Evolutionary conservation across 495 filamentous ascomycete species (phyloP), one percentile per base, ranked within the genome.

Genomic region (Penicillium coprophilum): DNA sequence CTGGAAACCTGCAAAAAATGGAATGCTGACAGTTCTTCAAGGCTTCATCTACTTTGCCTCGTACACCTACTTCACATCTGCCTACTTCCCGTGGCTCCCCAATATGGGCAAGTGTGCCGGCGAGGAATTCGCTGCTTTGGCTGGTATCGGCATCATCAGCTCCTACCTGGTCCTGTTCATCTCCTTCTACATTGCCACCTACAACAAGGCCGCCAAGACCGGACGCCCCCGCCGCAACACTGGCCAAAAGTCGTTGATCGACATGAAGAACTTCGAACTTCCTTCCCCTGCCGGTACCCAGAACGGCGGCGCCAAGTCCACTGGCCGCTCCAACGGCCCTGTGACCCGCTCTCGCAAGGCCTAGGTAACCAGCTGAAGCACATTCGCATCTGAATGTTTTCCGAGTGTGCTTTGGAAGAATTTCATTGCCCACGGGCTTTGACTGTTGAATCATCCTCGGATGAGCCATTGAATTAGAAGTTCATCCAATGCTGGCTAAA

Each of bases 91-190:
- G 12, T 86, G 82, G 77, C 78, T 94, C 59, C 93, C 93, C 19
- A 94, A 87, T 68, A 72, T 77, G 31, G 94, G 94, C 64, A 78
- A 84, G 58, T 98, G 94, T 68, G 91, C 94, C 15, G 94, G 94
- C 62, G 94, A 97, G 80, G 94, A 98, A 77, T 97, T 96, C 67
- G 94, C 94, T 50, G 94, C 94, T 24, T 90, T 97, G 70, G 84
- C 92, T 50, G 94, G 94, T 63, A 93, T 96, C 54, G 90, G 80
- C 55, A 95, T 96, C 67, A 77, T 98, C 64, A 89, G 81, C 76
- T 94, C 89, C 41, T 98, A 98, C 82, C 85, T 98, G 53, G 79
- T 97, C 59, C 89, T 98, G 55, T 98, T 98, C 84, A 96, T 98
- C 79, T 91, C 88, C 48, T 98, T 98, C 88, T 98, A 98, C 83